phyloP scores from a whole-genome alignment of 2,329 filamentous ascomycete species.

The Epichloe elymi region DNA sequence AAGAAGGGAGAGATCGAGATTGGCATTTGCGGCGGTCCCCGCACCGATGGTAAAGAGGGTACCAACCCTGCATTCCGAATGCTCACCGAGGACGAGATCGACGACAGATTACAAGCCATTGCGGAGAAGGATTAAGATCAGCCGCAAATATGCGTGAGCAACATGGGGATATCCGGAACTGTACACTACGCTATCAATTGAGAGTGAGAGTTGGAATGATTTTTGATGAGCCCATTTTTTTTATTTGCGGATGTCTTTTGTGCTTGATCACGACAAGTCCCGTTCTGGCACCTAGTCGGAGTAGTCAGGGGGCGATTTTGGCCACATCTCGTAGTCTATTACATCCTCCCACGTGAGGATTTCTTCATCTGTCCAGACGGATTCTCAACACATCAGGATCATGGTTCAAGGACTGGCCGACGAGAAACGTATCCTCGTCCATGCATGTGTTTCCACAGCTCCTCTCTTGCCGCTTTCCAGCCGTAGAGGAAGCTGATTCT shows the following conservation, averaged over 20 bases:
- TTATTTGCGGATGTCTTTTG: background rate
- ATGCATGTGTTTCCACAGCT: too few relatives aligned
- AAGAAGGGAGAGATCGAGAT: conserved; percentile 99
- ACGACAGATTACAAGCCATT: conserved; percentile 94
- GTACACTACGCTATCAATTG: background rate
- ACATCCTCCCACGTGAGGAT: background rate
- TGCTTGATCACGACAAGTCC: background rate
- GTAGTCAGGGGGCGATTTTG: background rate
- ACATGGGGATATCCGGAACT: background rate
- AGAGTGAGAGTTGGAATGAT: background rate
- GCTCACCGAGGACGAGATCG: conserved; percentile 94
- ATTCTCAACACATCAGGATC: too few relatives aligned
- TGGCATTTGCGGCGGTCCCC: conserved; percentile 86
- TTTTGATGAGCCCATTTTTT: background rate
- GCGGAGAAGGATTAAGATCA: conserved; percentile 81
- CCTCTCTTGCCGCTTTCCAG: too few relatives aligned
- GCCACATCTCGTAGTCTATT: background rate
- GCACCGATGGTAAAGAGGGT: conserved; percentile 69
- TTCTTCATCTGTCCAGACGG: background rate
- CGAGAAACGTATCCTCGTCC: too few relatives aligned
- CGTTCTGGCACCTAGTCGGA: background rate
- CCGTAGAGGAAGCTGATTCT: too few relatives aligned
- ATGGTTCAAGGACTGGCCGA: too few relatives aligned
- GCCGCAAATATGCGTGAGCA: background rate
- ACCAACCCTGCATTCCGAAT: conserved; percentile 69